A percentile compares a stretch with the other conserved stretches of the same genome.
These are phyloP conservation scores for Theileria parva DNA, from an alignment of 169 alveolate species.

Conservation along the genomic window DNA sequence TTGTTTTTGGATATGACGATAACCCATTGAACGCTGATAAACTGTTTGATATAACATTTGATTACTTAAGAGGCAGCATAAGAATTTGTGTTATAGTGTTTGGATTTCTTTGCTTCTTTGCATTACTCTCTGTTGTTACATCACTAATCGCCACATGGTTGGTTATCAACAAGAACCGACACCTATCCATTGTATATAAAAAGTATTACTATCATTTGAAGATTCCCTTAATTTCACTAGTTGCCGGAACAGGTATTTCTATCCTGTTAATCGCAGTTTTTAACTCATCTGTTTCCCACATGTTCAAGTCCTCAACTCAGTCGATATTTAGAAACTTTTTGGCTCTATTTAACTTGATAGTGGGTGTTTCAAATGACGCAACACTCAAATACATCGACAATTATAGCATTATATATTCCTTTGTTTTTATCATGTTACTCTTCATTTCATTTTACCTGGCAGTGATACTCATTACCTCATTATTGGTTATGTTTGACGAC, in stretches of 20 bases:
- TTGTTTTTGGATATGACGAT: constrained; percentile 29
- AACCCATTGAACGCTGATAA: neutral
- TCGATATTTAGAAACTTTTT: constrained; percentile 33
- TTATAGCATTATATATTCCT: constrained; percentile 21
- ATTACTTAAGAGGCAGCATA: neutral
- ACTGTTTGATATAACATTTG: neutral
- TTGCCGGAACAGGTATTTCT: constrained; percentile 1
- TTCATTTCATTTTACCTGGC: constrained; percentile 35
- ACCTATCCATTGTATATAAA: constrained; percentile 6
- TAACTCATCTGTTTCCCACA: constrained; percentile 44
- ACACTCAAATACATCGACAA: constrained; percentile 26
- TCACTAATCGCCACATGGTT: constrained; percentile 14
- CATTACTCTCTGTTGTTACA: constrained; percentile 3
- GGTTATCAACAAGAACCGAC: constrained; percentile 14
- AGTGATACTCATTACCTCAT: constrained; percentile 21
- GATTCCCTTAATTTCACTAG: constrained; percentile 8
- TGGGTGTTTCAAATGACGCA: constrained; percentile 29
- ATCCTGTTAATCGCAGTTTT: constrained; percentile 17
- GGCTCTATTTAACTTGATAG: constrained; percentile 28
- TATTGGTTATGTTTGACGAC: constrained; percentile 36
- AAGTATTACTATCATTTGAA: constrained; percentile 18
- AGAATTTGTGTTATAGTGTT: neutral
- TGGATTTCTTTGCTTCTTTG: constrained; percentile 23
- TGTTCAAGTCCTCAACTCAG: constrained; percentile 3
- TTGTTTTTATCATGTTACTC: constrained; percentile 14